phyloP scores from a whole-genome alignment of 2,329 filamentous ascomycete genomes.

The Xenoacremonium recifei region DNA sequence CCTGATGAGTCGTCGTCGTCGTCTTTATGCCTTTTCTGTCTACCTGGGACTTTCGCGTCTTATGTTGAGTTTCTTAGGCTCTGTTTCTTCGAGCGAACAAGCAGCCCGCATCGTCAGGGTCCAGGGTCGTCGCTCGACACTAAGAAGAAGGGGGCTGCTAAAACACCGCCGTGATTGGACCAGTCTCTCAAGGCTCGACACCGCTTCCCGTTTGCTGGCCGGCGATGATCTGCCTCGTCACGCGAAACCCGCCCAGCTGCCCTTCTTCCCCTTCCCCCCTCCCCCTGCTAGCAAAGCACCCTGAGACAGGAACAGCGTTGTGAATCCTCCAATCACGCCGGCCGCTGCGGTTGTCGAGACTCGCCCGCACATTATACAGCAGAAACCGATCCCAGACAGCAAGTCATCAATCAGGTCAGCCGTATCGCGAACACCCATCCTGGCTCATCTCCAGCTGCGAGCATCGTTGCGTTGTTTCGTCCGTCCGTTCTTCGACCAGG shows the following conservation, averaged over 20 bases:
- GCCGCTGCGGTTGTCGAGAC: too few species aligned
- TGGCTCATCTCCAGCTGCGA: too few species aligned
- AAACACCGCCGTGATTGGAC: constrained; percentile 8
- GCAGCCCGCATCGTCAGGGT: too few species aligned
- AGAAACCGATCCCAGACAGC: too few species aligned
- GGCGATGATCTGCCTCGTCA: constrained; percentile 19
- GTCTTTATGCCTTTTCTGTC: background rate
- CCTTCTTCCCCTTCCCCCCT: constrained; percentile 10
- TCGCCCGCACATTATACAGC: too few species aligned
- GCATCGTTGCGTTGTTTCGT: too few species aligned
- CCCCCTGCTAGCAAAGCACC: background rate
- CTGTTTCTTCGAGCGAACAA: too few species aligned
- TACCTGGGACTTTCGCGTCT: background rate
- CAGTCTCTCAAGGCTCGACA: constrained; percentile 15
- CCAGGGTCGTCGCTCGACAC: constrained; percentile 5
- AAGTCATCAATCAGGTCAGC: too few species aligned
- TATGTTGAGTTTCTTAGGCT: too few species aligned
- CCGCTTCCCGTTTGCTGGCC: constrained; percentile 20
- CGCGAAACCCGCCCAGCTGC: constrained; percentile 10
- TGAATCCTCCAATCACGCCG: background rate
- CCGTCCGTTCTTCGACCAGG: too few species aligned
- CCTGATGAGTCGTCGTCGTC: background rate
- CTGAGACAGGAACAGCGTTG: background rate
- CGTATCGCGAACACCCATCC: too few species aligned
- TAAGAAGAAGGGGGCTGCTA: background rate